A percentile compares a stretch with the other conserved stretches of the same genome.
Evolutionary conservation across 1,284 basidiomycete genomes (phyloP).

Genomic region (Leccinum griseonigrum): DNA sequence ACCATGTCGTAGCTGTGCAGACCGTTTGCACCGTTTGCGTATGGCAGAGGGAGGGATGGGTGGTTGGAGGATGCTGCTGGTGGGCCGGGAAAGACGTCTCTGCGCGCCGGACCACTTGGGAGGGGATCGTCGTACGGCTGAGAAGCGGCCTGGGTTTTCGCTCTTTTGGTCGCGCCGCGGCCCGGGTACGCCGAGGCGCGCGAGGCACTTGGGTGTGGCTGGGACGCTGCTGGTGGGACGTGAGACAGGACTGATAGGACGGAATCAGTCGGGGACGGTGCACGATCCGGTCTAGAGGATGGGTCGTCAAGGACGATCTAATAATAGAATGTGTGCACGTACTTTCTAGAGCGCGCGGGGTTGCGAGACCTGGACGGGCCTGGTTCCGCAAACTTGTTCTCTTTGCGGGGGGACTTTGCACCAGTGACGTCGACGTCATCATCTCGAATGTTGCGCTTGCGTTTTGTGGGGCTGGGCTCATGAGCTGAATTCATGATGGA

Average conservation of each 20-base stretch:
- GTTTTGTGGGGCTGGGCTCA: slow-evolving; percentile 56
- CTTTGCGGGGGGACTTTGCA: slow-evolving; percentile 44
- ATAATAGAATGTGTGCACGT: slow-evolving; percentile 26
- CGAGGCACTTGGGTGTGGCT: slow-evolving; percentile 30
- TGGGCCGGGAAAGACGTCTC: slow-evolving; percentile 36
- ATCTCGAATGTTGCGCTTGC: slow-evolving; percentile 55
- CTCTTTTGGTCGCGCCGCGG: slow-evolving; percentile 38
- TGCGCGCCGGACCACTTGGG: slow-evolving; percentile 28
- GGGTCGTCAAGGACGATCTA: slow-evolving; percentile 8
- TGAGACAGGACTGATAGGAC: slow-evolving; percentile 67
- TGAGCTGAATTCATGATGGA: slow-evolving; percentile 46
- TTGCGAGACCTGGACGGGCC: slow-evolving; percentile 44
- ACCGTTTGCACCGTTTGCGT: slow-evolving; percentile 32
- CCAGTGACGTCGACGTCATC: slow-evolving; percentile 53
- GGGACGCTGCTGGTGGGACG: slow-evolving; percentile 30
- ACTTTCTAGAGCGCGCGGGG: slow-evolving; percentile 59
- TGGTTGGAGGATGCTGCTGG: slow-evolving; percentile 40
- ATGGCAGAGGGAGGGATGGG: slow-evolving; percentile 42
- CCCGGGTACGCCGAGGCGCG: slow-evolving; percentile 34
- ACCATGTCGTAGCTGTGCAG: slow-evolving; percentile 36
- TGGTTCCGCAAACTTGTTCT: slow-evolving; percentile 38
- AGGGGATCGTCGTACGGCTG: slow-evolving; percentile 30
- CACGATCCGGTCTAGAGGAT: slow-evolving; percentile 52
- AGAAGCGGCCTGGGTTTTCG: slow-evolving; percentile 25
- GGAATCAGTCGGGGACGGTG: slow-evolving; percentile 69